These are phyloP conservation scores for Teunomyces panamensis DNA, from an alignment of 805 yeast species.

Conservation along the genomic window DNA sequence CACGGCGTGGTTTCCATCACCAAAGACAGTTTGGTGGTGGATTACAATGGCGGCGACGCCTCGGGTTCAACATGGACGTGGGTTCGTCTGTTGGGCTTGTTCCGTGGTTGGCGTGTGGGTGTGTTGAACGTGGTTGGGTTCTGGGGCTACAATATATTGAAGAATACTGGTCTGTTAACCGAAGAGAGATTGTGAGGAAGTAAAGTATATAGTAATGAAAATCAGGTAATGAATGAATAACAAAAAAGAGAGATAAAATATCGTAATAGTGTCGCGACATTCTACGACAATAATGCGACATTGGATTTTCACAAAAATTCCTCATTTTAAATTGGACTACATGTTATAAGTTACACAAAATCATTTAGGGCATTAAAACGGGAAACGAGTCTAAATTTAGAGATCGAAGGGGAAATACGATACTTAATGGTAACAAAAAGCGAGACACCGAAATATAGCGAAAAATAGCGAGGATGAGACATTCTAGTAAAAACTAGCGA, in stretches of 20 bases:
- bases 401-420: too few relatives aligned
- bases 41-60: constrained; percentile 36
- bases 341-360: too few relatives aligned
- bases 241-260: too few relatives aligned
- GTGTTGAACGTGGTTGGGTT: constrained; percentile 74
- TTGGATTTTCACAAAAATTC: too few relatives aligned
- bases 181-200: constrained; percentile 26
- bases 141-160: constrained; percentile 70
- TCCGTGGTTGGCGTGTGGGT: constrained; percentile 93
- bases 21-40: constrained; percentile 54
- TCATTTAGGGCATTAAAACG: too few relatives aligned
- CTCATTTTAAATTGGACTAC: too few relatives aligned
- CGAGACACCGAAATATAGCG: too few relatives aligned
- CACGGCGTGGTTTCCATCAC: constrained; percentile 41
- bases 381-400: too few relatives aligned
- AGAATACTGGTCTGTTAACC: constrained; percentile 40
- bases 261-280: too few relatives aligned
- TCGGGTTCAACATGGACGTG: constrained; percentile 36
- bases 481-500: not conserved
- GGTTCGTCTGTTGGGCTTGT: constrained; percentile 36
- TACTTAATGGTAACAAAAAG: too few relatives aligned
- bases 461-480: too few relatives aligned
- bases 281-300: too few relatives aligned
- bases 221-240: not conserved
- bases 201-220: not conserved